phyloP scores from a whole-genome alignment of 768 basidiomycete genomes.

The Trametes cingulata region DNA sequence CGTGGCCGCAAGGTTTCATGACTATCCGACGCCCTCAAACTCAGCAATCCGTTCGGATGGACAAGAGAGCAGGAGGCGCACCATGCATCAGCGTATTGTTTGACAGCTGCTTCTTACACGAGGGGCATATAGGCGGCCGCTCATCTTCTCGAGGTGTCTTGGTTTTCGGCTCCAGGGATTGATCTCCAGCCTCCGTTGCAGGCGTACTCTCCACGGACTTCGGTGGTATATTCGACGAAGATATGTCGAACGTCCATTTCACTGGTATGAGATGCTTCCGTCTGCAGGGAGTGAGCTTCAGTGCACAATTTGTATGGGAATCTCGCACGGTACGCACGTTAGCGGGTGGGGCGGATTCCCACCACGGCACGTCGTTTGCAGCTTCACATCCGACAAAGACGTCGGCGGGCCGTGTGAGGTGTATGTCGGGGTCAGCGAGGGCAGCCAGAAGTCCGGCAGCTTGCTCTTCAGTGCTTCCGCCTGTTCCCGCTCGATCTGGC shows the following conservation, averaged over 20 bases:
- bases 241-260: conserved; percentile 64
- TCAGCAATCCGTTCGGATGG: not conserved
- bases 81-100: conserved; percentile 73
- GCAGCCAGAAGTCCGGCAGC: conserved; percentile 97
- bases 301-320: not conserved
- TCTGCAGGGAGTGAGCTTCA: conserved; percentile 40
- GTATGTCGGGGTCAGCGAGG: conserved; percentile 86
- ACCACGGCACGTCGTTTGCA: conserved; percentile 88
- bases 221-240: conserved; percentile 28
- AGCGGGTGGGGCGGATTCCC: conserved; percentile 77
- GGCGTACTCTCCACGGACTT: conserved; percentile 39
- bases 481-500: conserved; percentile 81
- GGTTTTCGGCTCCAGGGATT: conserved; percentile 13
- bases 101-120: conserved; percentile 82
- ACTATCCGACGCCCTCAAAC: conserved; percentile 42
- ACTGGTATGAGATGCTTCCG: conserved; percentile 83
- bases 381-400: conserved; percentile 76
- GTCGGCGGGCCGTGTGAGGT: conserved; percentile 59
- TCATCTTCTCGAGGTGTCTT: conserved; percentile 53
- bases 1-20: conserved; percentile 87
- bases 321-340: conserved; percentile 50
- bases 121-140: conserved; percentile 75
- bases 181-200: conserved; percentile 36
- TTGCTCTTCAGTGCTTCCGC: conserved; percentile 84
- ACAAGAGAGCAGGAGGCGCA: conserved; percentile 40